Conservation (phyloP, 768 basidiomycete species). For the Tylopilus felleus region DNA sequence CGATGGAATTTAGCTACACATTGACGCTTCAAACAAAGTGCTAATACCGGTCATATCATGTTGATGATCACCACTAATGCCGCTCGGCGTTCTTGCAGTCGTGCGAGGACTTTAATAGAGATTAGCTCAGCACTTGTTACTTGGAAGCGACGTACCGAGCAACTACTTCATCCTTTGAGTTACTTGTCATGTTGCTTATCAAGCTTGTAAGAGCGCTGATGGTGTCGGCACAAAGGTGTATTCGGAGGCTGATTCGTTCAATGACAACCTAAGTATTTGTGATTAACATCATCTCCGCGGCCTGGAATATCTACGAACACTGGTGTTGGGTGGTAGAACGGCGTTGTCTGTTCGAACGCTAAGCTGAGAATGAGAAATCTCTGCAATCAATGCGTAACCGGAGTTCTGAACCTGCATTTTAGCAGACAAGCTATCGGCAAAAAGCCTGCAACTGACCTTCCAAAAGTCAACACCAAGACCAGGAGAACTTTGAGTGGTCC, state of each 20-base stretch:
- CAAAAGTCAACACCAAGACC: constrained; percentile 48
- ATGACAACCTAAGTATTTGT: constrained; percentile 47
- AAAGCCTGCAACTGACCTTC: constrained; percentile 51
- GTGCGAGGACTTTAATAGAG: constrained; percentile 8
- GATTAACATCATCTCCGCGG: not conserved
- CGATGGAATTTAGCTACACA: constrained; percentile 2
- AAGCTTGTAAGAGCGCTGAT: constrained; percentile 56
- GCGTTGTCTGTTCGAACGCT: constrained; percentile 33
- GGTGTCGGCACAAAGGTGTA: constrained; percentile 81
- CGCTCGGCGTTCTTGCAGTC: constrained; percentile 5
- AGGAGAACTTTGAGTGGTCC: constrained; percentile 17
- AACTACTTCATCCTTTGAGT: constrained; percentile 35
- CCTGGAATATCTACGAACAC: constrained; percentile 32
- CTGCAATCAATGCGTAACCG: constrained; percentile 70
- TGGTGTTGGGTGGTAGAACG: constrained; percentile 33
- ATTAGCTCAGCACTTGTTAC: not conserved
- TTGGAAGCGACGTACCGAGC: constrained; percentile 21
- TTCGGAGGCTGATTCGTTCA: constrained; percentile 47
- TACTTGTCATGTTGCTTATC: constrained; percentile 46
- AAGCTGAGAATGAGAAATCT: constrained; percentile 51
- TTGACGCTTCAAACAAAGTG: not conserved
- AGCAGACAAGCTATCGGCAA: not conserved
- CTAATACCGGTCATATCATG: constrained; percentile 29
- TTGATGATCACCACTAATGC: constrained; percentile 1
- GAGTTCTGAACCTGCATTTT: constrained; percentile 36